Base-by-base conservation (phyloP, 805 yeast genomes). In the Brettanomyces sp. region DNA sequence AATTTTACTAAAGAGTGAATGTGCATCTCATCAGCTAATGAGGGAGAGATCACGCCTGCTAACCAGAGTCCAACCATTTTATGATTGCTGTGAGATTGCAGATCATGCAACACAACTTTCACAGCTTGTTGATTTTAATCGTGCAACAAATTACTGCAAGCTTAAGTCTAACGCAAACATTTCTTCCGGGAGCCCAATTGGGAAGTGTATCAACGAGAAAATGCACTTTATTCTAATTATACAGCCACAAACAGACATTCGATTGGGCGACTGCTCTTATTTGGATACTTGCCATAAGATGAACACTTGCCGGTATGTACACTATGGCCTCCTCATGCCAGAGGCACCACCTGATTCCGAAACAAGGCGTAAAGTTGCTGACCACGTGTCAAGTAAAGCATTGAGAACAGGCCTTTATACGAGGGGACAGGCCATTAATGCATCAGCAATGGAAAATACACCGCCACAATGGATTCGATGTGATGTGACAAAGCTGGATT, bases 201-300 rank as follows among this genome's bases (percentile, higher is more conserved):
- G 56, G 21, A 52, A 56, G 45, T 65, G 69, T 48, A 41, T 66
- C 18, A 60, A 54, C 39, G 53, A 52, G 18, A 71, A 70, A 45
- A 71, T 73, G 45, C 84, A 78, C 58, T 76, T 69, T 52, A 65
- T 77, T n/a, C 82, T 82, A 11, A 65, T 76, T 30, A 62, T 76
- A 30, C 77, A 75, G 48, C 46, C 60, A 13, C 80, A 77, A 47
- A 88, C 96, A 0, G 97, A 91, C 55, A 45, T 65, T 2, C 65
- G 72, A 14, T 60, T 87, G 6, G 97, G 96, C 1, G 97, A 90
- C 62, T 90, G 98, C 60, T 89, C 96, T 8, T 90, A 90, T 59
- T 70, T 90, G 48, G 97, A 90, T 59, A 89, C 97, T 1, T 90
- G 98, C 59, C 96, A 86, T 65, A 88, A 88, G 63, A 74, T 86